phyloP scores from a whole-genome alignment of 2,329 filamentous ascomycete genomes.

The Penicillium hesseltinei region DNA sequence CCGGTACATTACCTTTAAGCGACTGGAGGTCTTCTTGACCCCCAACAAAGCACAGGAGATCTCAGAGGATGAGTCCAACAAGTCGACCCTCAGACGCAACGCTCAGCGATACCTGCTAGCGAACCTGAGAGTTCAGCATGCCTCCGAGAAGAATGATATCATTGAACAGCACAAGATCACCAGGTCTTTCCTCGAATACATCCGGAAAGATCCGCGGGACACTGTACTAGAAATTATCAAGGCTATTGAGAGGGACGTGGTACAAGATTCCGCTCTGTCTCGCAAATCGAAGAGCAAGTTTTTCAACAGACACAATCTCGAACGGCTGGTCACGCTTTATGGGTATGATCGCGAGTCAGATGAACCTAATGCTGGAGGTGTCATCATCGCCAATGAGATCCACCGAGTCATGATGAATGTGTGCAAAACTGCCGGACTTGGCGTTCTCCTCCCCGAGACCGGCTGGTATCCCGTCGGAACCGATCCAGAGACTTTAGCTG shows the following conservation, averaged over 20 bases:
- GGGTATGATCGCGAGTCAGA: slow-evolving; percentile 50
- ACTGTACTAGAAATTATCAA: slow-evolving; percentile 73
- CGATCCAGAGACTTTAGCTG: slow-evolving; percentile 56
- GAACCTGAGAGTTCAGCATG: slow-evolving; percentile 73
- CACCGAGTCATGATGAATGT: slow-evolving; percentile 73
- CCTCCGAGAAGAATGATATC: slow-evolving; percentile 76
- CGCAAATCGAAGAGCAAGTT: slow-evolving; percentile 71
- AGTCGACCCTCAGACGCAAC: slow-evolving; percentile 78
- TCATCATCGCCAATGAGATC: slow-evolving; percentile 64
- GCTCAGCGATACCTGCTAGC: slow-evolving; percentile 78
- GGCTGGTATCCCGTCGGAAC: slow-evolving; percentile 79
- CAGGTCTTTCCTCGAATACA: slow-evolving; percentile 68
- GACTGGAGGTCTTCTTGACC: slow-evolving; percentile 75
- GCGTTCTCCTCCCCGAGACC: slow-evolving; percentile 70
- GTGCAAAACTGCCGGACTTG: slow-evolving; percentile 71
- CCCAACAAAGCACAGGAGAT: slow-evolving; percentile 60
- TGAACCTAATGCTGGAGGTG: slow-evolving; percentile 42
- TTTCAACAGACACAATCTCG: slow-evolving; percentile 71
- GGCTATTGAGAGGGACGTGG: slow-evolving; percentile 65
- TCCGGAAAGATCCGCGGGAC: slow-evolving; percentile 74
- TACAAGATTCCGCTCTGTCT: slow-evolving; percentile 72
- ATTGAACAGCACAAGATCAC: slow-evolving; percentile 71
- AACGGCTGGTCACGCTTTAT: slow-evolving; percentile 71
- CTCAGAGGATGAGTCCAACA: slow-evolving; percentile 62
- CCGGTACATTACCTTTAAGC: slow-evolving; percentile 75